Evolutionary conservation across 23 red algal species (phyloP).

Genomic region (Pyropia yezoensis): DNA sequence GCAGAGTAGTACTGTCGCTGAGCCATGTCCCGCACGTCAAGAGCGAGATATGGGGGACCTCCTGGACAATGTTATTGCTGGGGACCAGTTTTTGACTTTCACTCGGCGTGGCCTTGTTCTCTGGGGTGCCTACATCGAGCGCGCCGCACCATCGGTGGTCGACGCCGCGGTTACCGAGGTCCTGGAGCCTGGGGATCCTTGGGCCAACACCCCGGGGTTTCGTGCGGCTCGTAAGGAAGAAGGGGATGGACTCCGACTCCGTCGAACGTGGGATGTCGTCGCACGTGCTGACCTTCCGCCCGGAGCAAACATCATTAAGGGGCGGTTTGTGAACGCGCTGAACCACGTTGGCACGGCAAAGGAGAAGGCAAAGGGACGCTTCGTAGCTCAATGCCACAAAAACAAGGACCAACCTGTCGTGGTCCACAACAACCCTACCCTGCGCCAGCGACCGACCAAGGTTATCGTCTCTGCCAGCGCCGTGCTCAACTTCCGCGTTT

Average conservation of each 20-base stretch:
- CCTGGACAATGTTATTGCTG: too few species aligned
- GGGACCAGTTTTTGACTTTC: too few species aligned
- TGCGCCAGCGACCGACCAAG: neutral
- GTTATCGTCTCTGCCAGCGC: neutral
- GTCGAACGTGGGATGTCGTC: constrained; percentile 1
- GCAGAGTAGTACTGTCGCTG: too few species aligned
- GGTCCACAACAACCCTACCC: neutral
- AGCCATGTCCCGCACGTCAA: too few species aligned
- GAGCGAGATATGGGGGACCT: too few species aligned
- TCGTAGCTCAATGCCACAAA: neutral
- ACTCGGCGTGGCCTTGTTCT: too few species aligned
- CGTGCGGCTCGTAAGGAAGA: too few species aligned
- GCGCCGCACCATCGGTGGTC: too few species aligned
- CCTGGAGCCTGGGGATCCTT: too few species aligned
- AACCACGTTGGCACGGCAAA: neutral
- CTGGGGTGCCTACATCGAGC: too few species aligned
- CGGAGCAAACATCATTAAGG: neutral
- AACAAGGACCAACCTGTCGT: neutral
- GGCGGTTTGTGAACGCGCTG: neutral
- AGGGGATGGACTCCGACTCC: neutral
- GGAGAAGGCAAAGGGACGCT: neutral
- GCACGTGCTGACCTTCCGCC: neutral
- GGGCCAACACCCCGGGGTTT: too few species aligned
- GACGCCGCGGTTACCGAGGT: too few species aligned
- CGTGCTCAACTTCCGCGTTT: neutral